A percentile compares a stretch with the other conserved stretches of the same genome.
Conservation (phyloP, 2,329 filamentous ascomycete species). For the Tolypocladium sp. region DNA sequence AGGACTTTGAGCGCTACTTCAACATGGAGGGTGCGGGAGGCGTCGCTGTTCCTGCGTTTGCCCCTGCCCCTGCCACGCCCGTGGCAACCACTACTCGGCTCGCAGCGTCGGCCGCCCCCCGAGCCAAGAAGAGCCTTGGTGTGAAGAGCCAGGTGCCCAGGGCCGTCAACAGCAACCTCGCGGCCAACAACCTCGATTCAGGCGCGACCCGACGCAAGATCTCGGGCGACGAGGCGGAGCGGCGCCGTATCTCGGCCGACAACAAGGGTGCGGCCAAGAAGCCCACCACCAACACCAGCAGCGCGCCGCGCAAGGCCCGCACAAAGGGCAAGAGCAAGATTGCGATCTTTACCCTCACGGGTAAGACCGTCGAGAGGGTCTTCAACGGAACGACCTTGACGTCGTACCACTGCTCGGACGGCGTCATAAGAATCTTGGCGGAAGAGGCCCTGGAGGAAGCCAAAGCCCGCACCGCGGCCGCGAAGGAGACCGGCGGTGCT, state of each 20-base stretch:
- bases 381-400: background rate
- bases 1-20: background rate
- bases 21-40: background rate
- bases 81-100: background rate
- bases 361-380: background rate
- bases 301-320: background rate
- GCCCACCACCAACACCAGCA: background rate
- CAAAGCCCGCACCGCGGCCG: background rate
- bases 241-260: background rate
- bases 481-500: background rate
- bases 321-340: background rate
- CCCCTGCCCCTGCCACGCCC: background rate
- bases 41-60: background rate
- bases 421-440: background rate
- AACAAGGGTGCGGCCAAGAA: background rate
- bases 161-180: background rate
- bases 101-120: background rate
- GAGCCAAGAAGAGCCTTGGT: background rate
- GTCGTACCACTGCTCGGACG: constrained; percentile 2
- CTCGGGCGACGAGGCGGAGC: no score
- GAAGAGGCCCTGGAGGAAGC: background rate
- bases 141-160: background rate
- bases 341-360: background rate
- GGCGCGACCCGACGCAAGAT: background rate
- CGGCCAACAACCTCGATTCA: no score